phyloP scores from a whole-genome alignment of 768 basidiomycete species.

The Tulasnella sp. region DNA sequence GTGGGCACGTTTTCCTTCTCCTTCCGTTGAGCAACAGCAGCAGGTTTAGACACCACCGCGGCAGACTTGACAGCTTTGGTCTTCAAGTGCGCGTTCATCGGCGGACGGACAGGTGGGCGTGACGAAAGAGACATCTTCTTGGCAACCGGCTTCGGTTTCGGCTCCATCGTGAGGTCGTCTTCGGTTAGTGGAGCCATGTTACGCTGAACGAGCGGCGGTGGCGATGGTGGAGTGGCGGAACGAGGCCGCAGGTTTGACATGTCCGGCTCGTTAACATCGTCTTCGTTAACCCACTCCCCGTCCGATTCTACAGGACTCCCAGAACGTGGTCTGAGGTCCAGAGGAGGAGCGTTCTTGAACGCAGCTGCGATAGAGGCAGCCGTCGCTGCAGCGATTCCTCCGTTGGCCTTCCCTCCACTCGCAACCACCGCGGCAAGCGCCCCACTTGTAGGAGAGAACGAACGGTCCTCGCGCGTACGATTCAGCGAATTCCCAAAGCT shows the following conservation, averaged over 20 bases:
- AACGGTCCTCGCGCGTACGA: neutral
- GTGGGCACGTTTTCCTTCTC: slow-evolving; percentile 8
- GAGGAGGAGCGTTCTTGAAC: neutral
- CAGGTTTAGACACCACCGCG: neutral
- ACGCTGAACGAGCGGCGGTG: neutral
- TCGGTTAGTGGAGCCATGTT: neutral
- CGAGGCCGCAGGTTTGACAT: neutral
- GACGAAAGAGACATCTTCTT: neutral
- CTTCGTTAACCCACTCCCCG: neutral
- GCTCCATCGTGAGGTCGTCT: neutral
- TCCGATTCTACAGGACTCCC: neutral
- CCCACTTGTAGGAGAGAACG: neutral
- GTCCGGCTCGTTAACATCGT: neutral
- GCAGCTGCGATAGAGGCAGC: neutral
- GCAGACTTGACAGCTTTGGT: neutral
- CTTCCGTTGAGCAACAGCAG: neutral
- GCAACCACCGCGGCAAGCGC: neutral
- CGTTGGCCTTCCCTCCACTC: neutral
- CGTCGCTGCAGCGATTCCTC: neutral
- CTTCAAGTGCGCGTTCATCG: neutral
- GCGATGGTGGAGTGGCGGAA: neutral
- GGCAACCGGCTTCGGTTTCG: neutral
- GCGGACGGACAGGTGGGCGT: neutral
- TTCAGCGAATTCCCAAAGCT: neutral
- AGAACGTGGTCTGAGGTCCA: neutral